Conservation (phyloP, 2,329 filamentous ascomycete genomes). For the Ophiostoma australiae region DNA sequence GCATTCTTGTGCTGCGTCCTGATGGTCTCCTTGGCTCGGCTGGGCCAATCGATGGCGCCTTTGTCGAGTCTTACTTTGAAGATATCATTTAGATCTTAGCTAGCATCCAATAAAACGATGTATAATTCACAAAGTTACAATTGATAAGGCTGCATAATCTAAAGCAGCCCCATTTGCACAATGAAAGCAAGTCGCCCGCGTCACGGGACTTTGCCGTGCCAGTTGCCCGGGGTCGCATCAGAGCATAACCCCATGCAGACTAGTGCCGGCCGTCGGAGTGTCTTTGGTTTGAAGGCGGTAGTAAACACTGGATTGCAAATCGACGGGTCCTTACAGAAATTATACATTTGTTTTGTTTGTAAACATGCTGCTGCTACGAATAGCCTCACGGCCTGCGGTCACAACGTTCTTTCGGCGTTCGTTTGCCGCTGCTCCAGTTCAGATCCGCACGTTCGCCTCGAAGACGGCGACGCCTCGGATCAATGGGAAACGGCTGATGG, state of each 20-base stretch:
- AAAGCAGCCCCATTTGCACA: background rate
- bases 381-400: background rate
- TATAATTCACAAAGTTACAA: too few relatives aligned
- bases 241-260: background rate
- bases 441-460: background rate
- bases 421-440: background rate
- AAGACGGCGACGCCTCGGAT: slow-evolving; percentile 15
- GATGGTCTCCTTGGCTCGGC: slow-evolving; percentile 30
- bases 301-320: background rate
- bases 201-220: background rate
- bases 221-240: slow-evolving; percentile 1
- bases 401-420: background rate
- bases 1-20: slow-evolving; percentile 30
- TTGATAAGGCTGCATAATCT: too few relatives aligned
- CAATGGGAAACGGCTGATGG: slow-evolving; percentile 27
- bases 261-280: background rate
- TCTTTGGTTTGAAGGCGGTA: background rate
- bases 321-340: background rate
- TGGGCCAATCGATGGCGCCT: slow-evolving; percentile 1
- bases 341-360: background rate
- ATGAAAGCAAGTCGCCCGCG: background rate
- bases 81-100: background rate
- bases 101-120: too few relatives aligned
- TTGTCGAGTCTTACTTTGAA: background rate
- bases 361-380: background rate